Base-by-base conservation (phyloP, 305 asterid species). In the Rubia peregrina region DNA sequence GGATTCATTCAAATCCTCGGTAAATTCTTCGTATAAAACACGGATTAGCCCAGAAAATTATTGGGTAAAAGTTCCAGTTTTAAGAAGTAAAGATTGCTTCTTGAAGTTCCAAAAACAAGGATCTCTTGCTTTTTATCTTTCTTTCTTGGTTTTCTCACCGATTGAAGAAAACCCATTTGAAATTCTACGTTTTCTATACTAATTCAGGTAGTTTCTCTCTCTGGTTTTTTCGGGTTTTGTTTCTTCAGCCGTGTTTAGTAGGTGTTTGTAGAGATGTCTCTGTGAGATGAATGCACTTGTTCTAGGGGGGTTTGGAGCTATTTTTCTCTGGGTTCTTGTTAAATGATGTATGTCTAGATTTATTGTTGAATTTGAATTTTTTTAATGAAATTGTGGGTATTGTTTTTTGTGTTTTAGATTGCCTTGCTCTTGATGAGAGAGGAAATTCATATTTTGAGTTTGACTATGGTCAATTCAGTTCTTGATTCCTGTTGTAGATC, bases 1-100 rank as follows among this genome's bases (percentile, higher is more conserved):
- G 46, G 56, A 70, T 19, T 36, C 75, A 75, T 64, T 75, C 79
- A 75, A 75, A n/a, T 30, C 53, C 26, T 22, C 68, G 6, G 51
- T 30, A 64, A 7, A 4, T 61, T 61, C 11, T 33, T 33, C 63
- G 43, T 12, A 30, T 61, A 44, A 12, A 12, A 42, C 46, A n/a
- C 3, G 42, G 21, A 30, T 70, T 6, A 17, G 6, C 24, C 43
- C 56, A 0, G 44, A 42, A 42, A 55, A 21, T 44, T 65, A 56
- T 61, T 60, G 10, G 10, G 22, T 12, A 4, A 26, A 46, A 43
- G 17, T 57, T 68, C 33, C 72, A 56, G 19, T 14, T 48, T 62
- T 53, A 14, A 7, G 11, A 11, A 53, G n/a, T 43, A 66, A 30
- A 70, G 61, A 70, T 53, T 44, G 21, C 14, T 53, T 61, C 38